Percentiles rank a stretch among this genome's conserved stretches.
phyloP scores from a whole-genome alignment of 805 yeast genomes.

The Yarrowia osloensis region DNA sequence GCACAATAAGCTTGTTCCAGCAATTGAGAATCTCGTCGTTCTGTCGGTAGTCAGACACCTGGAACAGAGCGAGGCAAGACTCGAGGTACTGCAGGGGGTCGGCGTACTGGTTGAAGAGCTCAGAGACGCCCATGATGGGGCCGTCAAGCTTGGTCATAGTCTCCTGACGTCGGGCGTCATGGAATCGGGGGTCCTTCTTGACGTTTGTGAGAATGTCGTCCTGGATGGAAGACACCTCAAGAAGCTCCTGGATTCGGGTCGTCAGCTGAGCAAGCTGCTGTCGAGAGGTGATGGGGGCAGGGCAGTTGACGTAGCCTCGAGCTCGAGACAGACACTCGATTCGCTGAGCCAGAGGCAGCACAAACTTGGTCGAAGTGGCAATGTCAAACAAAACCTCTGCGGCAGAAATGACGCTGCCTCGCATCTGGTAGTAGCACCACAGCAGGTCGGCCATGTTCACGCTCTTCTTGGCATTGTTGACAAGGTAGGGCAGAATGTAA shows the following conservation, averaged over 20 bases:
- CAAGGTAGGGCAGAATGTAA: constrained; percentile 73
- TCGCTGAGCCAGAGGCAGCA: constrained; percentile 66
- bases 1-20: constrained; percentile 74
- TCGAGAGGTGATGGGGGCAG: constrained; percentile 71
- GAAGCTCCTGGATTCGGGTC: constrained; percentile 69
- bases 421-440: constrained; percentile 86
- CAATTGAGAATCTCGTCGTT: constrained; percentile 77
- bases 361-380: constrained; percentile 68
- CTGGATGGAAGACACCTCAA: constrained; percentile 86
- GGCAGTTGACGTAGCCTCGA: constrained; percentile 86
- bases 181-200: constrained; percentile 46
- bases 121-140: constrained; percentile 69
- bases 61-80: constrained; percentile 73
- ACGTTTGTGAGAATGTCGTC: constrained; percentile 53
- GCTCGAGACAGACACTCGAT: constrained; percentile 90
- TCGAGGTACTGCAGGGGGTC: constrained; percentile 87
- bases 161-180: constrained; percentile 49
- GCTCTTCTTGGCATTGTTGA: constrained; percentile 51
- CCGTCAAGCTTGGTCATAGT: constrained; percentile 61
- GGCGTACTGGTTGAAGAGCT: constrained; percentile 80
- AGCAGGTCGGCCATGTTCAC: constrained; percentile 76
- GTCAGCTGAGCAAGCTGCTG: constrained; percentile 75
- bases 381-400: constrained; percentile 75
- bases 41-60: constrained; percentile 81
- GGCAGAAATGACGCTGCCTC: constrained; percentile 77